Conservation (phyloP, 768 basidiomycete species). For the Multifurca ochricompacta region DNA sequence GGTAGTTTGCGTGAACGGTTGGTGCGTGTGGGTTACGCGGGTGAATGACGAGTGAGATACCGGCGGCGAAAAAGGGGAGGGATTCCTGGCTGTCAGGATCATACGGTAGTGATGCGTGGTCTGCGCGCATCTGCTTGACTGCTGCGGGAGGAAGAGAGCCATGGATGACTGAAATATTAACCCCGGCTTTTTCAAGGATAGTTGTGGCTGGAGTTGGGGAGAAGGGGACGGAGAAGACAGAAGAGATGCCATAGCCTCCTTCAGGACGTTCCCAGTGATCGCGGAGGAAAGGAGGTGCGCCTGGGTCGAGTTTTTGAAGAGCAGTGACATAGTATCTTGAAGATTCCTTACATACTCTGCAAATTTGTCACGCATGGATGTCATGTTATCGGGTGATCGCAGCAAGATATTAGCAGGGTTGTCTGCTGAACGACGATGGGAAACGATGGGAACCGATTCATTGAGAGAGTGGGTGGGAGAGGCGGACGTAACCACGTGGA, state of each 20-base stretch:
- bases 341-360: constrained; percentile 68
- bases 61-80: constrained; percentile 90
- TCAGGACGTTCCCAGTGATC: constrained; percentile 71
- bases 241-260: constrained; percentile 74
- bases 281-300: constrained; percentile 63
- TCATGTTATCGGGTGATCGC: not conserved
- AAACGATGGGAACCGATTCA: too few species aligned
- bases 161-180: constrained; percentile 90
- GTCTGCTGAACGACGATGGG: too few species aligned
- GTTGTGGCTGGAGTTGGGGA: constrained; percentile 29
- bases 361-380: constrained; percentile 67
- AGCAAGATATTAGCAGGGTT: too few species aligned
- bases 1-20: constrained; percentile 93
- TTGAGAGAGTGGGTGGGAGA: too few species aligned
- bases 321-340: constrained; percentile 73
- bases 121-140: constrained; percentile 90
- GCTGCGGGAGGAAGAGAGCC: constrained; percentile 83
- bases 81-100: constrained; percentile 47
- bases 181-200: constrained; percentile 90
- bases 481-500: not conserved
- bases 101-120: constrained; percentile 72
- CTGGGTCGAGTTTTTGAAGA: constrained; percentile 73
- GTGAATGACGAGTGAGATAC: constrained; percentile 89
- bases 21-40: constrained; percentile 91
- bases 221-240: constrained; percentile 57